Percentiles rank a stretch among this genome's conserved stretches.
Conservation (phyloP, 805 yeast genomes). For the Hanseniaspora occidentalis region DNA sequence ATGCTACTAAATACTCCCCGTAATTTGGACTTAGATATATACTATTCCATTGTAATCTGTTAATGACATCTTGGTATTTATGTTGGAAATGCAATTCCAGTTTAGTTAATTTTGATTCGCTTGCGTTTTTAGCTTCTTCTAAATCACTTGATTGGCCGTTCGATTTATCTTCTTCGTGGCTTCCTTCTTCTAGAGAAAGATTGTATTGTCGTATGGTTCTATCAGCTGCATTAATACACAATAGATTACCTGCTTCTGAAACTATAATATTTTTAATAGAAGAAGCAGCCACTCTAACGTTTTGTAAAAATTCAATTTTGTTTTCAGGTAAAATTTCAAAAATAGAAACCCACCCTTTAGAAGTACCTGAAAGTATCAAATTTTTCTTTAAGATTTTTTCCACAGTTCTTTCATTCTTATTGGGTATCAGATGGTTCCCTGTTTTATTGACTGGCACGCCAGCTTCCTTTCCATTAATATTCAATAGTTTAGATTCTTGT, state of each 20-base stretch:
- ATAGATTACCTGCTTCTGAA: constrained; percentile 43
- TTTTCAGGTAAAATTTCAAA: constrained; percentile 12
- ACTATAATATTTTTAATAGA: constrained; percentile 58
- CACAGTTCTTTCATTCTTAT: constrained; percentile 38
- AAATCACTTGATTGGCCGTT: too few relatives aligned
- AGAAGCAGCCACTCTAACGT: constrained; percentile 49
- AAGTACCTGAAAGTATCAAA: constrained; percentile 60
- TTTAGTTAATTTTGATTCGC: constrained; percentile 16
- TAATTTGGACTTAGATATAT: constrained; percentile 59
- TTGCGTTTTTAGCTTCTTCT: constrained; percentile 1
- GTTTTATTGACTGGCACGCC: too few relatives aligned
- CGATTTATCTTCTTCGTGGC: constrained; percentile 1
- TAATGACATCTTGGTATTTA: constrained; percentile 82
- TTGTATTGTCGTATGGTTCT: constrained; percentile 51
- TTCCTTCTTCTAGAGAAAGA: constrained; percentile 6
- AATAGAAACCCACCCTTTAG: constrained; percentile 64
- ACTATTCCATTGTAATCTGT: constrained; percentile 78
- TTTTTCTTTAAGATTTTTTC: constrained; percentile 26
- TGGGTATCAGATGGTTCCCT: too few relatives aligned
- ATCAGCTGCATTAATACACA: constrained; percentile 71
- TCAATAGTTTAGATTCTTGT: too few relatives aligned
- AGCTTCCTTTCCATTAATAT: too few relatives aligned
- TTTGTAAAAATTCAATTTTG: constrained; percentile 27
- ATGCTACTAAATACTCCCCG: constrained; percentile 77
- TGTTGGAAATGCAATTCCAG: constrained; percentile 58